Conservation (phyloP, 2,329 filamentous ascomycete genomes). For the Aspergillus ruber region DNA sequence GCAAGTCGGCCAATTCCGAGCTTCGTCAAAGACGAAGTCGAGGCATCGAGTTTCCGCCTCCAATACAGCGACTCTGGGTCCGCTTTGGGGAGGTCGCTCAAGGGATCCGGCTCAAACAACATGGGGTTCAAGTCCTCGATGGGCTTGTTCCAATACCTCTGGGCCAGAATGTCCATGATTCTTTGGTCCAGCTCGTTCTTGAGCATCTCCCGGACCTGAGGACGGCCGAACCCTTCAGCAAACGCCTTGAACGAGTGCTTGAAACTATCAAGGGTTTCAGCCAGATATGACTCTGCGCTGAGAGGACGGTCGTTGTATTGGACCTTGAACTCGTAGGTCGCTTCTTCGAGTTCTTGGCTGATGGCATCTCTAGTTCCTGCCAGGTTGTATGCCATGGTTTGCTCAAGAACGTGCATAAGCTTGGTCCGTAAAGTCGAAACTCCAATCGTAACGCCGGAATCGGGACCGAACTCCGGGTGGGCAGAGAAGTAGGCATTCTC, state of each 20-base stretch:
- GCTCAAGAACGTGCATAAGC: conserved; percentile 92
- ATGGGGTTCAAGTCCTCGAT: conserved; percentile 70
- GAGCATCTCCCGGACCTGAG: conserved; percentile 80
- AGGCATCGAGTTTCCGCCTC: conserved; percentile 90
- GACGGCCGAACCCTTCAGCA: conserved; percentile 78
- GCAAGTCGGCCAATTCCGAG: conserved; percentile 87
- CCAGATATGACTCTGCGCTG: conserved; percentile 92
- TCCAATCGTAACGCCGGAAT: conserved; percentile 68
- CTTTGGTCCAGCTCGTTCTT: conserved; percentile 92
- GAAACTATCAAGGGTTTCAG: conserved; percentile 89
- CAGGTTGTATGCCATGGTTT: conserved; percentile 91
- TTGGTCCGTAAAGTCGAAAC: conserved; percentile 87
- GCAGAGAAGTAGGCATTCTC: conserved; percentile 81
- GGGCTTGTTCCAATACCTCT: conserved; percentile 95
- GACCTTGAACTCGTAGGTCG: conserved; percentile 97
- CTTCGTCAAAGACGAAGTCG: conserved; percentile 83
- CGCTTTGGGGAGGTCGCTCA: conserved; percentile 75
- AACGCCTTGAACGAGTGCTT: conserved; percentile 98
- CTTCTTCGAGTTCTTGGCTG: conserved; percentile 89
- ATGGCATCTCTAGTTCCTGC: conserved; percentile 88
- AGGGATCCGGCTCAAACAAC: conserved; percentile 61
- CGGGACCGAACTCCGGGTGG: conserved; percentile 73
- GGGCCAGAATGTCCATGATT: conserved; percentile 84
- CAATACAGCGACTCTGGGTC: conserved; percentile 82
- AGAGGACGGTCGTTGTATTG: conserved; percentile 96